Evolutionary conservation across 2,329 filamentous ascomycete species (phyloP).

Genomic region (Alternaria alternata): DNA sequence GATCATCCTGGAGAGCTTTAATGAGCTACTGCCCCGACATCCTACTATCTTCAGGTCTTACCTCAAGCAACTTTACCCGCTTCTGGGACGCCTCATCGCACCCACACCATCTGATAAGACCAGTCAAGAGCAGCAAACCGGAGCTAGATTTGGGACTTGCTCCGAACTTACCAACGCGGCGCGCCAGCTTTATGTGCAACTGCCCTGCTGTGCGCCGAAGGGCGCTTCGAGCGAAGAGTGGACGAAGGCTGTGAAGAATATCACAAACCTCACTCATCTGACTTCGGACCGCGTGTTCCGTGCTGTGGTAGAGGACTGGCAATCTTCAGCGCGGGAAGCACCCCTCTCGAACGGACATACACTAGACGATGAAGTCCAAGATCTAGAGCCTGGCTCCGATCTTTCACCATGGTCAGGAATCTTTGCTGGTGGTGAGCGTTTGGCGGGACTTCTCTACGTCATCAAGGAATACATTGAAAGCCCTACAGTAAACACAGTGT

Average conservation of each 20-base stretch:
- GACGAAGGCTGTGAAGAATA: constrained; percentile 69
- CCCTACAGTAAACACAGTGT: constrained; percentile 71
- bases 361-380: constrained; percentile 47
- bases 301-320: constrained; percentile 82
- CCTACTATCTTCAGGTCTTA: constrained; percentile 84
- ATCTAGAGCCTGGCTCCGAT: constrained; percentile 52
- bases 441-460: constrained; percentile 71
- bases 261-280: constrained; percentile 71
- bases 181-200: constrained; percentile 71
- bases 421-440: constrained; percentile 73
- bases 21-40: constrained; percentile 77
- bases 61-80: constrained; percentile 70
- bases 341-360: constrained; percentile 37
- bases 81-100: constrained; percentile 68
- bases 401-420: constrained; percentile 79
- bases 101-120: constrained; percentile 63
- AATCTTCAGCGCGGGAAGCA: constrained; percentile 64
- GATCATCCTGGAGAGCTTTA: constrained; percentile 74
- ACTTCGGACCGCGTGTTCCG: constrained; percentile 81
- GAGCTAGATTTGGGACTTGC: constrained; percentile 57
- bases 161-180: constrained; percentile 65
- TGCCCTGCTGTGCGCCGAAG: constrained; percentile 84
- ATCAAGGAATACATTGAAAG: constrained; percentile 70
- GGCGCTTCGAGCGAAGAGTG: constrained; percentile 80
- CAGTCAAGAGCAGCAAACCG: constrained; percentile 25